Percentiles rank a stretch among this genome's conserved stretches.
Evolutionary conservation across 2,329 filamentous ascomycete species (phyloP).

Genomic region (Didymella glomerata): DNA sequence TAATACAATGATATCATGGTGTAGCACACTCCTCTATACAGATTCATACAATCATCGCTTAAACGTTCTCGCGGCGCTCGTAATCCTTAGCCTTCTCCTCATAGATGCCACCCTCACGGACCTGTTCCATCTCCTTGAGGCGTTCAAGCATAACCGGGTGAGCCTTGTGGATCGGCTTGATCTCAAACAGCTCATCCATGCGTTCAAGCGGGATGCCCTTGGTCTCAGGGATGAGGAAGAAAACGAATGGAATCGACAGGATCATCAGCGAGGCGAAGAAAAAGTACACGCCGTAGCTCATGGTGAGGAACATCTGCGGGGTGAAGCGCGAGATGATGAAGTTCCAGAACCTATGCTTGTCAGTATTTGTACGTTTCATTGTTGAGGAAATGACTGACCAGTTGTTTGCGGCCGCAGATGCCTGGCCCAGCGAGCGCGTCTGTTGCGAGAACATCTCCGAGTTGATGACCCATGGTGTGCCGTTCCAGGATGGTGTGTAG

Average conservation of each 20-base stretch:
- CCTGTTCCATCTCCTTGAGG: conserved; percentile 49
- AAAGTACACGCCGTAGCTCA: conserved; percentile 56
- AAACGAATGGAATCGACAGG: conserved; percentile 56
- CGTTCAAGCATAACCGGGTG: conserved; percentile 52
- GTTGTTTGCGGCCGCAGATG: conserved; percentile 74
- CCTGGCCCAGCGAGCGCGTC: conserved; percentile 71
- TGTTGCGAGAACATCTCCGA: conserved; percentile 77
- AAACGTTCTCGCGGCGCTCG: conserved; percentile 21
- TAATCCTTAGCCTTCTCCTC: conserved; percentile 22
- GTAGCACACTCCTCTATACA: too few species aligned
- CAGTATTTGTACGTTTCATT: too few species aligned
- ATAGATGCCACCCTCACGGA: conserved; percentile 18
- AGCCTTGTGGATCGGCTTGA: conserved; percentile 52
- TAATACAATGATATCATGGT: too few species aligned
- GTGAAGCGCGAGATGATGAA: conserved; percentile 75
- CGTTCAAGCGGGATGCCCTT: conserved; percentile 57
- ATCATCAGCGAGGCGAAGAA: conserved; percentile 61
- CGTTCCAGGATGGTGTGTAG: conserved; percentile 76
- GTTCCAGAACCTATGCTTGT: conserved; percentile 62
- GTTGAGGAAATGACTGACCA: too few species aligned
- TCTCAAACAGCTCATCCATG: conserved; percentile 58
- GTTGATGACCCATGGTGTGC: conserved; percentile 79
- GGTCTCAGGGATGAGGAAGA: conserved; percentile 55
- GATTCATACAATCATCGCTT: background rate
- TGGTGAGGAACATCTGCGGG: conserved; percentile 65